These are phyloP conservation scores for Ophiostoma populinum DNA, from an alignment of 2,329 filamentous ascomycete species.

Conservation along the genomic window DNA sequence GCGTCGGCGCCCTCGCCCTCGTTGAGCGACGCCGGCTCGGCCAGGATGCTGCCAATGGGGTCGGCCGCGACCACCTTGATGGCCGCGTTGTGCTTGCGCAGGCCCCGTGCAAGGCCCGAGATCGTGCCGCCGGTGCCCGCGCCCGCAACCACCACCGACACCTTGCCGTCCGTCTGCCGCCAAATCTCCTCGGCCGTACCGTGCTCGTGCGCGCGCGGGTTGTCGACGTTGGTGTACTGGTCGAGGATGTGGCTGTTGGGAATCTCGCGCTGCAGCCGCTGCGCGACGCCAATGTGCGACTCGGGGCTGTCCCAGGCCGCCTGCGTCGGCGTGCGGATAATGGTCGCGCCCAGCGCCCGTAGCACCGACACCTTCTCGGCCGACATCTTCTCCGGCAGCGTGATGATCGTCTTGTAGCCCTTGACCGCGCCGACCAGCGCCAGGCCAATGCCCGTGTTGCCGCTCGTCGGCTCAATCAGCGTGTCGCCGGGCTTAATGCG, in stretches of 20 bases:
- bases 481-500: conserved; percentile 95
- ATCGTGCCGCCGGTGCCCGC: conserved; percentile 94
- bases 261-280: conserved; percentile 79
- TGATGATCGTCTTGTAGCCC: conserved; percentile 97
- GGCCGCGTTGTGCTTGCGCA: conserved; percentile 71
- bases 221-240: conserved; percentile 84
- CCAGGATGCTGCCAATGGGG: conserved; percentile 80
- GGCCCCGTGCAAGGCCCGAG: conserved; percentile 67
- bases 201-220: conserved; percentile 82
- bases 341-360: conserved; percentile 84
- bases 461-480: conserved; percentile 92
- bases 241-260: conserved; percentile 95
- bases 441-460: conserved; percentile 93
- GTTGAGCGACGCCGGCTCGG: conserved; percentile 65
- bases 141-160: conserved; percentile 74
- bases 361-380: conserved; percentile 89
- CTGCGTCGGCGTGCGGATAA: conserved; percentile 92
- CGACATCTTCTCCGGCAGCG: conserved; percentile 97
- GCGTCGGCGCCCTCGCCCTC: conserved; percentile 63
- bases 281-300: conserved; percentile 90
- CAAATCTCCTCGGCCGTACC: conserved; percentile 96
- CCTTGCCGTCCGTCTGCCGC: conserved; percentile 68
- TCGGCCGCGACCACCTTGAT: conserved; percentile 88
- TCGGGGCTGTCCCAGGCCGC: conserved; percentile 90
- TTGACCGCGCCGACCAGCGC: conserved; percentile 90